A percentile compares a stretch with the other conserved stretches of the same genome.
Conservation (phyloP, 805 yeast species). For the Lachancea fermentati region DNA sequence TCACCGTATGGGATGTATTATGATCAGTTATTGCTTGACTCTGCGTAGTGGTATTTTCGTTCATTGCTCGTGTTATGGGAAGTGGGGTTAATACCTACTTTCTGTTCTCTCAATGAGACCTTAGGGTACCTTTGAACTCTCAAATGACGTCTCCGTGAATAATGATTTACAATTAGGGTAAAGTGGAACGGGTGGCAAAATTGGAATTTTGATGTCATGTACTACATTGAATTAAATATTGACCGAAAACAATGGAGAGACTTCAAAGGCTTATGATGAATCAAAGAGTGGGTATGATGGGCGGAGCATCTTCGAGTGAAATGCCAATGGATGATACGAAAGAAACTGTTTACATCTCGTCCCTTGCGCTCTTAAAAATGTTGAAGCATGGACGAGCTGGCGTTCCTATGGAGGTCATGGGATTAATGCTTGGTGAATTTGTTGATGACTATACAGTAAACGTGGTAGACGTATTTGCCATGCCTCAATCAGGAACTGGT, state of each 20-base stretch:
- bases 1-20: conserved; percentile 19
- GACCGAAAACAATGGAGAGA: conserved; percentile 38
- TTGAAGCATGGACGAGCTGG: conserved; percentile 95
- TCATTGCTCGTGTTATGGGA: not conserved
- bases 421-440: conserved; percentile 96
- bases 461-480: conserved; percentile 97
- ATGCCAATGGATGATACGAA: conserved; percentile 88
- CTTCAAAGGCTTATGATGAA: conserved; percentile 38
- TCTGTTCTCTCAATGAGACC: not conserved
- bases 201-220: not conserved
- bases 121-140: not conserved
- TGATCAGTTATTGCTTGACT: not conserved
- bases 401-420: conserved; percentile 89
- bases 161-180: no score
- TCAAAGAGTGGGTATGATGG: conserved; percentile 37
- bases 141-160: no score
- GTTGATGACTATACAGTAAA: conserved; percentile 96
- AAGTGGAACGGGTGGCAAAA: not conserved
- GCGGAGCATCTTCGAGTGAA: conserved; percentile 53
- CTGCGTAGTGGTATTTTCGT: not conserved
- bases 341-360: conserved; percentile 93
- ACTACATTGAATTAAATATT: no score
- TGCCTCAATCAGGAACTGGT: conserved; percentile 99
- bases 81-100: no score
- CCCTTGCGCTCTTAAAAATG: conserved; percentile 93